Evolutionary conservation across 352 stramenopile genomes (phyloP).

Genomic region (Globisporangium canariense): DNA sequence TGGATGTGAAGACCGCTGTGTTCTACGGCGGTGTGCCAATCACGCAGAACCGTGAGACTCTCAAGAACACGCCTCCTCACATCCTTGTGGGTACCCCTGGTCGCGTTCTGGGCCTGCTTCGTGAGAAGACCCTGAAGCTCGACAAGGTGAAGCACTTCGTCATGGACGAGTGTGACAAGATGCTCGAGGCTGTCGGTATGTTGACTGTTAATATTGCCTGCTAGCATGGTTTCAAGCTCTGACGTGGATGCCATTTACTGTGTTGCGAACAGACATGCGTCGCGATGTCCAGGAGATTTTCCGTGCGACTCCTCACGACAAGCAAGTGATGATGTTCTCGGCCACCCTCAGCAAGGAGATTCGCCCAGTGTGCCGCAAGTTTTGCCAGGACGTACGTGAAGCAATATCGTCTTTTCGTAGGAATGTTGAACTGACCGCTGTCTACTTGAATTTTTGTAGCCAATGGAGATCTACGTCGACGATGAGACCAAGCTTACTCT

Average conservation of each 20-base stretch:
- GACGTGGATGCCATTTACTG: neutral
- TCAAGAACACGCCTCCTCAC: constrained; percentile 96
- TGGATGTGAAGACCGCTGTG: constrained; percentile 95
- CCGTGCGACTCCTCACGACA: constrained; percentile 98
- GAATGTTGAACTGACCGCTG: neutral
- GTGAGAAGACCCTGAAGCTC: constrained; percentile 97
- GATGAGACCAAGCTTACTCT: constrained; percentile 99
- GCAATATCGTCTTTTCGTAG: neutral
- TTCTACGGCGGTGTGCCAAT: constrained; percentile 97
- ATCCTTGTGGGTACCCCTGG: constrained; percentile 99
- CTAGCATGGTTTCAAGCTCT: neutral
- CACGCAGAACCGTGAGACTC: constrained; percentile 92
- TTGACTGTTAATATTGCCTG: constrained; percentile 10
- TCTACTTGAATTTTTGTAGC: constrained; percentile 38
- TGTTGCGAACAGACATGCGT: constrained; percentile 92
- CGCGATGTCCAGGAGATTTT: constrained; percentile 99
- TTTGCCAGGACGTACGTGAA: constrained; percentile 95
- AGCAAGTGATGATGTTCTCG: constrained; percentile 99
- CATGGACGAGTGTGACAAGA: constrained; percentile 99
- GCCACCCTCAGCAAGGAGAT: constrained; percentile 99
- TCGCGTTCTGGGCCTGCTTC: constrained; percentile 87
- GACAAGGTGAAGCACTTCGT: constrained; percentile 99
- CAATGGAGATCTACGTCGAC: constrained; percentile 99
- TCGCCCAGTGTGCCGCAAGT: constrained; percentile 98
- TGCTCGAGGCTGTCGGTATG: constrained; percentile 95